Evolutionary conservation across 1,139 yeast species (phyloP).

Genomic region (Suhomyces anneliseae): DNA sequence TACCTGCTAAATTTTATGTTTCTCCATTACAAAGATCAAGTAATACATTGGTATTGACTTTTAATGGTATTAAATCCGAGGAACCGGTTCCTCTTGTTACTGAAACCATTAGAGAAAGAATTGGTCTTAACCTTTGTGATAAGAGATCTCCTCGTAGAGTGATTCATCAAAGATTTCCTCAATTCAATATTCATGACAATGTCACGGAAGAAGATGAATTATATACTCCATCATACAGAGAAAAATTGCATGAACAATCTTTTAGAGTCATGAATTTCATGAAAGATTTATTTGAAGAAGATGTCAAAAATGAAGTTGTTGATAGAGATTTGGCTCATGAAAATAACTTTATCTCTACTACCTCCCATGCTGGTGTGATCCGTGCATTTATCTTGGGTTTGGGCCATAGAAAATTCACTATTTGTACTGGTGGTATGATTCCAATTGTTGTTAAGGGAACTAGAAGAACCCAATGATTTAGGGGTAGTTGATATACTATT

Average conservation of each 20-base stretch:
- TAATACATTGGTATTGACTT: conserved; percentile 22
- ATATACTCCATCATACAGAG: conserved; percentile 17
- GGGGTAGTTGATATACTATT: no score
- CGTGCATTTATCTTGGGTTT: conserved; percentile 22
- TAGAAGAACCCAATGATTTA: conserved; percentile 4
- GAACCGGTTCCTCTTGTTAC: conserved; percentile 14
- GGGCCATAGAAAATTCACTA: conserved; percentile 25
- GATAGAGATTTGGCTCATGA: conserved; percentile 14
- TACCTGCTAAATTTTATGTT: conserved; percentile 25
- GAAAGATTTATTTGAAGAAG: conserved; percentile 22
- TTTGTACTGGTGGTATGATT: conserved; percentile 35
- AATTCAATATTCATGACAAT: conserved; percentile 25
- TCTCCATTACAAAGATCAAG: conserved; percentile 27
- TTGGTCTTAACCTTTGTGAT: conserved; percentile 25
- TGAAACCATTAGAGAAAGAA: conserved; percentile 17
- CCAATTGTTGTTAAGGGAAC: conserved; percentile 28
- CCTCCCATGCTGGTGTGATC: conserved; percentile 30
- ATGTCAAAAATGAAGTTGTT: conserved; percentile 17
- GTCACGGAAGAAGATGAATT: conserved; percentile 23
- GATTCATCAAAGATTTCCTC: conserved; percentile 36
- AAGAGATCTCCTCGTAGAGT: conserved; percentile 28
- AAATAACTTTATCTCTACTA: conserved; percentile 22
- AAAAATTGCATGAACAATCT: conserved; percentile 21
- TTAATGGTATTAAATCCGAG: conserved; percentile 21
- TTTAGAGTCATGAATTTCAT: conserved; percentile 22